A percentile compares a stretch with the other conserved stretches of the same genome.
Evolutionary conservation across 108 stramenopile genomes (phyloP).

Genomic region (Stephanodiscus minutulus): DNA sequence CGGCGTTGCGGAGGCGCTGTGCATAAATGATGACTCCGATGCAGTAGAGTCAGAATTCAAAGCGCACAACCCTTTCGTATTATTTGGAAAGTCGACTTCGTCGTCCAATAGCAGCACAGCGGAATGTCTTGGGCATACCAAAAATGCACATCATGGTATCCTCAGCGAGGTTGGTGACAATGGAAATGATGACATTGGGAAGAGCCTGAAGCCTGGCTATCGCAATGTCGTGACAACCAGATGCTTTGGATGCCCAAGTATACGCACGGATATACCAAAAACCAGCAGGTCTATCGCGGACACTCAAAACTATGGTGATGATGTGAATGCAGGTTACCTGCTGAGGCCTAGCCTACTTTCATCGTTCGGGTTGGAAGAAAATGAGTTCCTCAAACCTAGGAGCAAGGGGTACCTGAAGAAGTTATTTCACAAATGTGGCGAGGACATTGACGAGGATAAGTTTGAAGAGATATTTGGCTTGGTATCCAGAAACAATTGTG

Average conservation of each 20-base stretch:
- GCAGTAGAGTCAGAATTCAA: background rate
- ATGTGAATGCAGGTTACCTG: slow-evolving; percentile 48
- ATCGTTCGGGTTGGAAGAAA: slow-evolving; percentile 59
- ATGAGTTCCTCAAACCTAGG: slow-evolving; percentile 49
- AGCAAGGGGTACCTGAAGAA: slow-evolving; percentile 42
- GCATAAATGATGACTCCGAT: slow-evolving; percentile 29
- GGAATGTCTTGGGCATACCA: slow-evolving; percentile 49
- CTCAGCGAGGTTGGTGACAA: slow-evolving; percentile 9
- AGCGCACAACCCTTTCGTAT: slow-evolving; percentile 17
- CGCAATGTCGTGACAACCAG: slow-evolving; percentile 58
- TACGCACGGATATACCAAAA: slow-evolving; percentile 66
- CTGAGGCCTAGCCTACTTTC: slow-evolving; percentile 55
- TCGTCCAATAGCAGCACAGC: slow-evolving; percentile 21
- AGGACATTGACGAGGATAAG: too few species aligned
- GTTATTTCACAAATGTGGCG: slow-evolving; percentile 17
- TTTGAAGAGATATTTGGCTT: too few species aligned
- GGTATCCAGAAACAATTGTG: slow-evolving; percentile 14
- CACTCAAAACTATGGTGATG: slow-evolving; percentile 79
- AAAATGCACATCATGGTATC: slow-evolving; percentile 31
- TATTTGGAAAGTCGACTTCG: slow-evolving; percentile 35
- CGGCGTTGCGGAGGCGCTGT: slow-evolving; percentile 52
- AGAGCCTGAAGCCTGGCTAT: slow-evolving; percentile 64
- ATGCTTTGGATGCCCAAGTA: slow-evolving; percentile 62
- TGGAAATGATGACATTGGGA: slow-evolving; percentile 55
- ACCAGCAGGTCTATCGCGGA: slow-evolving; percentile 64